A percentile compares a stretch with the other conserved stretches of the same genome.
phyloP scores from a whole-genome alignment of 108 stramenopile species.

The Pseudonitzschia delicatissima region DNA sequence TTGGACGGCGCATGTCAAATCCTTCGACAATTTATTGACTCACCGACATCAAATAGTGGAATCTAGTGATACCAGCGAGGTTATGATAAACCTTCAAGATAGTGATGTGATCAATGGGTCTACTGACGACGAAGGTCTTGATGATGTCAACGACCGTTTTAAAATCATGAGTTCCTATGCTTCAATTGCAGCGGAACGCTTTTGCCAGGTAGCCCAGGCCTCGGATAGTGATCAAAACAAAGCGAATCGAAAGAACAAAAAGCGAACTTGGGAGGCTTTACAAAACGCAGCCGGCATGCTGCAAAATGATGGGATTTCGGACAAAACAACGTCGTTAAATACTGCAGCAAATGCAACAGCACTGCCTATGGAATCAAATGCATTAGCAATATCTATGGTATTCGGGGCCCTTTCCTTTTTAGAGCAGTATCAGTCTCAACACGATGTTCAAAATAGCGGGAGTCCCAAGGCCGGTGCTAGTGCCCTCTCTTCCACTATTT shows the following conservation, averaged over 20 bases:
- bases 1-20: not conserved
- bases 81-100: not conserved
- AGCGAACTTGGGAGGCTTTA: slow-evolving; percentile 27
- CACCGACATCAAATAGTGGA: not conserved
- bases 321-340: not conserved
- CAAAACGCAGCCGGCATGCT: slow-evolving; percentile 18
- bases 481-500: slow-evolving; percentile 38
- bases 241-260: slow-evolving; percentile 9
- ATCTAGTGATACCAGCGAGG: not conserved
- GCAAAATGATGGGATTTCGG: not conserved
- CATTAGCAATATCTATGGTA: slow-evolving; percentile 24
- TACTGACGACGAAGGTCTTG: not conserved
- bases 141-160: not conserved
- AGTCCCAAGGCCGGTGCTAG: slow-evolving; percentile 41
- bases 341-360: not conserved
- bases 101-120: not conserved
- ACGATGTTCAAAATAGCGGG: not conserved
- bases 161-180: not conserved
- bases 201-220: slow-evolving; percentile 16
- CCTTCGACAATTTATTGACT: not conserved
- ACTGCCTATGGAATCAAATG: slow-evolving; percentile 4
- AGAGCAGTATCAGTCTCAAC: slow-evolving; percentile 15
- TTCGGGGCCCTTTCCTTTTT: slow-evolving; percentile 29
- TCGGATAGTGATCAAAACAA: slow-evolving; percentile 2
- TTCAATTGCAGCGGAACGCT: slow-evolving; percentile 5